Base-by-base conservation (phyloP, 2,329 filamentous ascomycete genomes). In the Aspergillus amoenus region DNA sequence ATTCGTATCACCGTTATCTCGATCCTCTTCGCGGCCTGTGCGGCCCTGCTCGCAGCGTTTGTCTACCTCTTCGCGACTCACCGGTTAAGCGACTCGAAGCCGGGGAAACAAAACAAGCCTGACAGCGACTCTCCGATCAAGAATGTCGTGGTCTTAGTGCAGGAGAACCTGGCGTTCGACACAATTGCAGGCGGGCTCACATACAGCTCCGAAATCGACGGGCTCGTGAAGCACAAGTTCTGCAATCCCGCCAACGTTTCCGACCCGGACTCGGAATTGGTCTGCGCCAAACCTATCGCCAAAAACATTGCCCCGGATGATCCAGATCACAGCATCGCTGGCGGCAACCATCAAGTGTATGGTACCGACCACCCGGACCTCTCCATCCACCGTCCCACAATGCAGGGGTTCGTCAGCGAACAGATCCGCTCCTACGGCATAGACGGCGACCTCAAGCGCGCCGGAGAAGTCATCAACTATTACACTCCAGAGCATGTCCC, bases 131-230 rank as follows among this genome's bases (percentile, higher is more conserved):
- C 42, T 4, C 76, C 76, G 55, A 81, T 81, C 66, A 80, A 80
- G 66, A 78, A 78, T 61, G 77, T 79, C 5, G 78, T 81, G 46
- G 74, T 80, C 24, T 67, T 81, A 17, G 77, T 79, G 9, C 70
- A 77, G 64, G 76, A 78, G 55, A 77, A 78, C 59, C 67, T 76
- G 24, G 72, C 71, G 0, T 73, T 74, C 47, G 76, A 79, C 58
- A 74, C 71, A 52, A 72, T 77, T 27, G 70, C 73, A 15, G 76
- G 76, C 32, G 76, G 76, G 27, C 66, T 78, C 17, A 69, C 60
- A 24, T 76, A 77, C 58, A 71, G 68, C 45, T 34, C 65, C 4
- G 61, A 63, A 4, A 76, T 78, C 27, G 70, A 78, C 62, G 73
- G 72, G 12, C 58, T 70, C 5, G 60, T 64, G 15, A 63, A 66